A percentile compares a stretch with the other conserved stretches of the same genome.
Evolutionary conservation across 345 rosid genomes (phyloP).

Genomic region (Arabis alpina): DNA sequence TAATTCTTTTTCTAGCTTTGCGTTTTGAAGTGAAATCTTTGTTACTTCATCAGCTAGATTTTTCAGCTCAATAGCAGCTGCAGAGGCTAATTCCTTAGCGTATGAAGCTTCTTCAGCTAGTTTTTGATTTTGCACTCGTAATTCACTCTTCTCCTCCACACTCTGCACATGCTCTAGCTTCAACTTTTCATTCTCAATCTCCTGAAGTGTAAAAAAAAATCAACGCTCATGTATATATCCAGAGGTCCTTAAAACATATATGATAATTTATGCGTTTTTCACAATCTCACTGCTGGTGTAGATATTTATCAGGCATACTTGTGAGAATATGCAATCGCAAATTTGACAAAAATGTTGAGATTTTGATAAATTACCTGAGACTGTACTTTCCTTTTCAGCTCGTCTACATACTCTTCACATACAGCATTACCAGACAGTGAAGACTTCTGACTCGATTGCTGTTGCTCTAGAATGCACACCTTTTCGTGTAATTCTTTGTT

Average conservation of each 20-base stretch:
- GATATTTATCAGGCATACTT: conserved; percentile 16
- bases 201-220: conserved; percentile 38
- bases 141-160: conserved; percentile 91
- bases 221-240: neutral
- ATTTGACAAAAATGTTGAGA: conserved; percentile 20
- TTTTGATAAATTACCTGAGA: conserved; percentile 59
- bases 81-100: conserved; percentile 96
- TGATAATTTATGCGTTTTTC: neutral
- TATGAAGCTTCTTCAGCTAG: conserved; percentile 96
- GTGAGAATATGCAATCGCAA: neutral
- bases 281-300: neutral
- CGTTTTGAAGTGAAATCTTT: conserved; percentile 76
- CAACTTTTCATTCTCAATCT: conserved; percentile 77
- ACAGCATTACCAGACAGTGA: conserved; percentile 51
- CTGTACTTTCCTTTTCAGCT: conserved; percentile 76
- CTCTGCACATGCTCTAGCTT: conserved; percentile 84
- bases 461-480: conserved; percentile 71
- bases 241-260: neutral
- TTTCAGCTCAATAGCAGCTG: conserved; percentile 98
- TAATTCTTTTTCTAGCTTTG: conserved; percentile 82
- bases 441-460: conserved; percentile 49
- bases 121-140: conserved; percentile 84
- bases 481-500: conserved; percentile 82
- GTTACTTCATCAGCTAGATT: conserved; percentile 95
- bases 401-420: conserved; percentile 62